A percentile compares a stretch with the other conserved stretches of the same genome.
Conservation (phyloP, 345 rosid genomes). For the Eucalyptus pauciflora region DNA sequence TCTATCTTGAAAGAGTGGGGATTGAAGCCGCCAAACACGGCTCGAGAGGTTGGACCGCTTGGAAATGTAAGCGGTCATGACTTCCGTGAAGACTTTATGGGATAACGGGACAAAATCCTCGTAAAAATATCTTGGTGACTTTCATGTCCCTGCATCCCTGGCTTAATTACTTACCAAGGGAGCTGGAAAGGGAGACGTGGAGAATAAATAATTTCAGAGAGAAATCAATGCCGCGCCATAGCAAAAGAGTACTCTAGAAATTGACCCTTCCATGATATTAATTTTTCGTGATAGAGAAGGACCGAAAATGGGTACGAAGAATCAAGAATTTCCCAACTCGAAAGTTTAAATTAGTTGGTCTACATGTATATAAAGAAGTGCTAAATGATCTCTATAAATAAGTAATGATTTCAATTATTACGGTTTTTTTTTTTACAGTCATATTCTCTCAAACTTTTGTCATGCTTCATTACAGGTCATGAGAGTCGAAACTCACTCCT, state of each 20-base stretch:
- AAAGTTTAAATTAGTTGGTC: neutral
- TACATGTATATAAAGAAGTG: neutral
- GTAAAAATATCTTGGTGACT: neutral
- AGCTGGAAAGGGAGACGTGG: neutral
- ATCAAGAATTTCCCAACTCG: neutral
- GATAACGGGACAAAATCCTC: neutral
- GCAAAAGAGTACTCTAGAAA: neutral
- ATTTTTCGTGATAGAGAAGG: neutral
- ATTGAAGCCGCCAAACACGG: neutral
- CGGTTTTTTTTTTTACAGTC: neutral
- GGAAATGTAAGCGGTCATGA: neutral
- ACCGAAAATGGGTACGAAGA: rapidly evolving
- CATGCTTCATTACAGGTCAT: too few species aligned
- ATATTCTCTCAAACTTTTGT: too few species aligned
- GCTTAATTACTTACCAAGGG: neutral
- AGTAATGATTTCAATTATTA: neutral
- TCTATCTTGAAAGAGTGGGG: neutral
- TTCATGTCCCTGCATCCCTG: neutral
- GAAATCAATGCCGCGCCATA: neutral
- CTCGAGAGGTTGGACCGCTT: neutral
- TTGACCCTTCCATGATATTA: neutral
- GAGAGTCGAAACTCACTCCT: too few species aligned
- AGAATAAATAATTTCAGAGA: neutral
- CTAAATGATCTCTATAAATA: neutral
- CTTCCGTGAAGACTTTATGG: neutral